Conservation (phyloP, 441 rosid species). For the Jatropha podagrica region DNA sequence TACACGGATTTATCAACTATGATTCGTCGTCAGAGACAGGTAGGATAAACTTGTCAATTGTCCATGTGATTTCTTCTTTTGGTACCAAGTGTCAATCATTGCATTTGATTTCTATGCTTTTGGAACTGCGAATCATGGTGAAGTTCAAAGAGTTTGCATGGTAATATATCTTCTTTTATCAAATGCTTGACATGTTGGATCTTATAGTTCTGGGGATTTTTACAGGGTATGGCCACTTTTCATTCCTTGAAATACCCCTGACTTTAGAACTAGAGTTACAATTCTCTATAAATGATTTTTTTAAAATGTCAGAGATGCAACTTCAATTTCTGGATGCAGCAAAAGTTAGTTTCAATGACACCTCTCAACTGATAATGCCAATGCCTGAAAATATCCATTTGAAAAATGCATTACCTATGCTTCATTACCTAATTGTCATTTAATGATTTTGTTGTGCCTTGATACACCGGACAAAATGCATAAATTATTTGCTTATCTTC, state of each 20-base stretch:
- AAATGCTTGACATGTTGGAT: slow-evolving; percentile 8
- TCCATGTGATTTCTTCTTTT: neutral
- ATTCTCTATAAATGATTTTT: neutral
- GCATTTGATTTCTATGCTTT: neutral
- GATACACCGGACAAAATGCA: neutral
- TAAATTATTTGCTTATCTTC: neutral
- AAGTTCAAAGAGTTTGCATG: slow-evolving; percentile 12
- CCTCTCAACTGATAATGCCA: neutral
- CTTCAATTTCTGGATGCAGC: neutral
- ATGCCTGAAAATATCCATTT: neutral
- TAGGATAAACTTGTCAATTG: slow-evolving; percentile 25
- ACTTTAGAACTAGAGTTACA: neutral
- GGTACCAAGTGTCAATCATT: neutral
- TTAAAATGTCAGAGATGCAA: neutral
- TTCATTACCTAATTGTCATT: neutral
- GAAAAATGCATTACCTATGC: neutral
- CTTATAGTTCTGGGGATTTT: neutral
- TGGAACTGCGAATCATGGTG: neutral
- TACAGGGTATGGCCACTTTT: neutral
- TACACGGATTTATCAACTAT: slow-evolving; percentile 89
- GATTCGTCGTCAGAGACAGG: slow-evolving; percentile 94
- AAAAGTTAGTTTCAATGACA: neutral
- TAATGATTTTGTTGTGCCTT: neutral
- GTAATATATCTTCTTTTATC: slow-evolving; percentile 8
- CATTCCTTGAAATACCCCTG: neutral